These are phyloP conservation scores for Diaporthe longicolla DNA, from an alignment of 2,329 filamentous ascomycete genomes.

Conservation along the genomic window DNA sequence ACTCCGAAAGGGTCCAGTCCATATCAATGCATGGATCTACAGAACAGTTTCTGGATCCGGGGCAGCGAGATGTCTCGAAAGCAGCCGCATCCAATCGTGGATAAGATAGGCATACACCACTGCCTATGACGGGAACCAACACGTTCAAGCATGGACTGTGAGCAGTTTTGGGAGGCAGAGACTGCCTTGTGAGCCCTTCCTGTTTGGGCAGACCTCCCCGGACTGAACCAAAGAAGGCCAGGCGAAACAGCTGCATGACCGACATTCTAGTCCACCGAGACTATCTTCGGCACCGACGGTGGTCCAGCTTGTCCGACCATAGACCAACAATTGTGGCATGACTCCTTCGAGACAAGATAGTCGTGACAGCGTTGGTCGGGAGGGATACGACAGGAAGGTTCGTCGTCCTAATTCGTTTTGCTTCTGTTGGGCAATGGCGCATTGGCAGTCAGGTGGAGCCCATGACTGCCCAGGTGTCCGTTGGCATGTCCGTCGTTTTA, in stretches of 20 bases:
- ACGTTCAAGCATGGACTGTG: not conserved
- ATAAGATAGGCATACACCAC: constrained; percentile 17
- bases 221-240: not conserved
- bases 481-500: constrained; percentile 27
- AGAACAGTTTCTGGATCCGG: not conserved
- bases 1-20: not conserved
- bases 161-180: not conserved
- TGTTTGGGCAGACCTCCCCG: constrained; percentile 11
- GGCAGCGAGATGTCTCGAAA: not conserved
- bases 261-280: constrained; percentile 35
- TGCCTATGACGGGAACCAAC: not conserved
- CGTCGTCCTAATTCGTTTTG: constrained; percentile 21
- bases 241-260: constrained; percentile 24
- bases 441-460: not conserved
- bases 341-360: constrained; percentile 17
- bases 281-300: constrained; percentile 40
- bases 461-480: constrained; percentile 24
- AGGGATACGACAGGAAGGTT: not conserved
- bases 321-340: not conserved
- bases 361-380: not conserved
- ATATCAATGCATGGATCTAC: not conserved
- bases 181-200: constrained; percentile 29
- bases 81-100: constrained; percentile 10
- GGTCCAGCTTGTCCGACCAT: constrained; percentile 28
- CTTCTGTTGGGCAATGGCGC: constrained; percentile 27